Base-by-base conservation (phyloP, 345 rosid species). In the Fremontodendron californicum region DNA sequence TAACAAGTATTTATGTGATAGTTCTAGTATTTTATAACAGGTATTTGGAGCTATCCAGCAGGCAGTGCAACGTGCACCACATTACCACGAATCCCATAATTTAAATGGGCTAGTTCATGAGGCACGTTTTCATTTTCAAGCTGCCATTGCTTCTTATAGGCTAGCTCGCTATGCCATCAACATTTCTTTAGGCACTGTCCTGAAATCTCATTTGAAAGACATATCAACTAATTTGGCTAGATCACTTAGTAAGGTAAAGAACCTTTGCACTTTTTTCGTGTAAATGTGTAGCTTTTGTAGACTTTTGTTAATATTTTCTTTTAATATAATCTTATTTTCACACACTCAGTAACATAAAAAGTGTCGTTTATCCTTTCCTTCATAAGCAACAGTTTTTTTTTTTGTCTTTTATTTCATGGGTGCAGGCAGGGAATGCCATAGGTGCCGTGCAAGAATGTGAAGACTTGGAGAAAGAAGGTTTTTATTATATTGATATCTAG, bases 61-160 rank as follows among this genome's bases (percentile, higher is more conserved):
- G 86, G 99, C 98, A 27, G 93, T 93, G 77, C 93, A 90, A 81
- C 91, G 87, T 25, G 91, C 89, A 73, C 99, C 97, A 67, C 85
- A 87, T 42, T 88, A 82, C 85, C 88, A 96, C 1, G 97, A 96
- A 81, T 84, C 98, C 51, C 99, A 92, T 84, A 96, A 96, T 78
- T 82, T 96, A 79, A 86, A 89, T 60, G 98, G 98, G 68, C 88
- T 96, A 69, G 88, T 89, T 65, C 90, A 88, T 80, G 99, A 96
- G 88, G 92, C 96, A 82, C 90, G 88, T 37, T 77, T 16, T 64
- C 90, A 91, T 67, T 91, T 89, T 88, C 77, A 82, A 63, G 78
- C 86, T 76, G 96, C 98, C 81, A 69, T 81, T 80, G 77, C 88
- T 80, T 91, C 92, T 0, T 96, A 92, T 85, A 87, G 85, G 83